A percentile compares a stretch with the other conserved stretches of the same genome.
These are phyloP conservation scores for Mucor ambiguus DNA, from an alignment of 371 early-diverging fungal species.

Conservation along the genomic window DNA sequence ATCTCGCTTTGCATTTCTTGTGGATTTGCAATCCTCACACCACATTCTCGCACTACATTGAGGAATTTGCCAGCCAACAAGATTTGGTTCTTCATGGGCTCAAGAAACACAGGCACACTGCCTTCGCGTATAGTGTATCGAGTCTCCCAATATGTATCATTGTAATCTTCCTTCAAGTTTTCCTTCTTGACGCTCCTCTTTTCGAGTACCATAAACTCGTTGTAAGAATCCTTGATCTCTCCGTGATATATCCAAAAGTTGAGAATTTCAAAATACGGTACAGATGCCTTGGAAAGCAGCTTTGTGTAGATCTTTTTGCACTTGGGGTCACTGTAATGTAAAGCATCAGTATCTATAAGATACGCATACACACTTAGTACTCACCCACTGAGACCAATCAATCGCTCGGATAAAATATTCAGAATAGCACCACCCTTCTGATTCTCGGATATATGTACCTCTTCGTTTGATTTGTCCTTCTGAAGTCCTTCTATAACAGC, in stretches of 20 bases:
- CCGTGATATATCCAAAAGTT: slow-evolving; percentile 89
- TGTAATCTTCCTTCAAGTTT: slow-evolving; percentile 70
- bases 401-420: slow-evolving; percentile 62
- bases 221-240: slow-evolving; percentile 79
- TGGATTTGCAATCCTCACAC: slow-evolving; percentile 57
- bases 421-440: slow-evolving; percentile 69
- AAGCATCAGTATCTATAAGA: slow-evolving; percentile 25
- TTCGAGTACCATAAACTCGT: slow-evolving; percentile 90
- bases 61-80: slow-evolving; percentile 92
- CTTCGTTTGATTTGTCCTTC: slow-evolving; percentile 33
- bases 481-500: slow-evolving; percentile 55
- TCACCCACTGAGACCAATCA: slow-evolving; percentile 69
- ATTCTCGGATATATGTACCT: slow-evolving; percentile 45
- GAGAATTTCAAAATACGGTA: slow-evolving; percentile 84
- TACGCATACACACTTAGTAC: slow-evolving; percentile 20
- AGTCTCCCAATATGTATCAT: slow-evolving; percentile 86
- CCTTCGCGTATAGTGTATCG: slow-evolving; percentile 72
- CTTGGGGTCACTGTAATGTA: slow-evolving; percentile 67
- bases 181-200: slow-evolving; percentile 62
- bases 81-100: slow-evolving; percentile 75
- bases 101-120: slow-evolving; percentile 76
- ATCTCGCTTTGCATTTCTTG: slow-evolving; percentile 43
- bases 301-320: slow-evolving; percentile 77
- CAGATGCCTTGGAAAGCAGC: slow-evolving; percentile 73
- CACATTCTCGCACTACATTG: slow-evolving; percentile 90